Evolutionary conservation across 768 basidiomycete species (phyloP).

Genomic region (Suillus discolor): DNA sequence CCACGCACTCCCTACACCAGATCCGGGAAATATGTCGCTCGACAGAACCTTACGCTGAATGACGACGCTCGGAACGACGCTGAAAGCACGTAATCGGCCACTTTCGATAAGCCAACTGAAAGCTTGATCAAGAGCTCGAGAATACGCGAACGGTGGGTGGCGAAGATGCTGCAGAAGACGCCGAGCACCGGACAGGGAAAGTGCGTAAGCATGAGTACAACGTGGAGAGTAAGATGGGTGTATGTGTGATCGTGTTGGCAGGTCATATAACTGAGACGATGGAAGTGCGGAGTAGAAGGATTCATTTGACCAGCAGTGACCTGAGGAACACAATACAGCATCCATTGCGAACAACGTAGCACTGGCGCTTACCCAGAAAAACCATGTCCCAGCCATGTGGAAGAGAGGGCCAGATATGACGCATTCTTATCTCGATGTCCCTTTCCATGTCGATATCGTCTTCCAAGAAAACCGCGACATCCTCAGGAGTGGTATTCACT

Average conservation of each 20-base stretch:
- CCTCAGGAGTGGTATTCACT: slow-evolving; percentile 29
- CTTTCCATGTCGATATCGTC: slow-evolving; percentile 82
- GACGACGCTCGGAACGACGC: slow-evolving; percentile 67
- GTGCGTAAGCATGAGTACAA: slow-evolving; percentile 74
- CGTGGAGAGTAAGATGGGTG: slow-evolving; percentile 64
- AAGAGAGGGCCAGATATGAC: slow-evolving; percentile 49
- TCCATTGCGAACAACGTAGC: background rate
- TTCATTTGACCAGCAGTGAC: slow-evolving; percentile 83
- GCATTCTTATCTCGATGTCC: slow-evolving; percentile 49
- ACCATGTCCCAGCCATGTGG: slow-evolving; percentile 74
- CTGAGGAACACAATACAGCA: slow-evolving; percentile 36
- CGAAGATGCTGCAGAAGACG: slow-evolving; percentile 61
- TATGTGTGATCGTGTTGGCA: slow-evolving; percentile 28
- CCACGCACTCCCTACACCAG: slow-evolving; percentile 35
- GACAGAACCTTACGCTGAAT: slow-evolving; percentile 60
- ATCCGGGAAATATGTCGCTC: slow-evolving; percentile 55
- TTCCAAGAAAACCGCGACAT: slow-evolving; percentile 62
- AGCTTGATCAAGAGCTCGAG: slow-evolving; percentile 77
- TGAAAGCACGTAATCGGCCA: slow-evolving; percentile 58
- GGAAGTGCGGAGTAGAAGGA: slow-evolving; percentile 43
- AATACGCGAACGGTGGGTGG: slow-evolving; percentile 72
- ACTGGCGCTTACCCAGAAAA: slow-evolving; percentile 55
- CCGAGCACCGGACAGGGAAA: slow-evolving; percentile 55
- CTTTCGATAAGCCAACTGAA: slow-evolving; percentile 65
- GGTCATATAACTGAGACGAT: slow-evolving; percentile 7